Percentiles rank a stretch among this genome's conserved stretches.
phyloP scores from a whole-genome alignment of 73 alveolate genomes.

The Effrenium voratum region DNA sequence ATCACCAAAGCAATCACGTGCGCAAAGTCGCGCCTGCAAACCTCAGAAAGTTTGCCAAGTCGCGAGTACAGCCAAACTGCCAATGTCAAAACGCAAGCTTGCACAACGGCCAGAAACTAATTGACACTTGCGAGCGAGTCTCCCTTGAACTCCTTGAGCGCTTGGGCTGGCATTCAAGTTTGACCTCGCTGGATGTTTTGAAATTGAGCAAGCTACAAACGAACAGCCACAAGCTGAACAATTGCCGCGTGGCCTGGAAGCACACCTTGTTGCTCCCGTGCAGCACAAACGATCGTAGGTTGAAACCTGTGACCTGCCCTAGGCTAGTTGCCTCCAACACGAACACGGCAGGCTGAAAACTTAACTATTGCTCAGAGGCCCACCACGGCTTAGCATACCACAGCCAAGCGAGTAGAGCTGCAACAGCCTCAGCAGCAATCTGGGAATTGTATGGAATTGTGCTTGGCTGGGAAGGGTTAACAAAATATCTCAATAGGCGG shows the following conservation, averaged over 20 bases:
- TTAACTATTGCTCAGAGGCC: background rate
- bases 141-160: no score
- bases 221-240: no score
- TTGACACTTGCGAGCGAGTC: no score
- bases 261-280: background rate
- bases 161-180: no score
- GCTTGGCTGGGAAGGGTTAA: background rate
- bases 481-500: background rate
- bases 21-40: no score
- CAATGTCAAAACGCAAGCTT: no score
- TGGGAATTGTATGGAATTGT: background rate
- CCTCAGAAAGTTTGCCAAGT: no score
- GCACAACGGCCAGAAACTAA: no score
- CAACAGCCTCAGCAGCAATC: background rate
- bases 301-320: background rate
- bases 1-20: no score
- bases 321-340: background rate
- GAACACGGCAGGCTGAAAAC: background rate
- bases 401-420: background rate
- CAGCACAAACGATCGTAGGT: background rate
- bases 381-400: conserved; percentile 56
- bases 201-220: no score
- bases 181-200: background rate
- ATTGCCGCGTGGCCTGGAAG: no score
- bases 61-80: no score